These are phyloP conservation scores for Exophiala lecanii-corni DNA, from an alignment of 2,329 filamentous ascomycete genomes.

Conservation along the genomic window DNA sequence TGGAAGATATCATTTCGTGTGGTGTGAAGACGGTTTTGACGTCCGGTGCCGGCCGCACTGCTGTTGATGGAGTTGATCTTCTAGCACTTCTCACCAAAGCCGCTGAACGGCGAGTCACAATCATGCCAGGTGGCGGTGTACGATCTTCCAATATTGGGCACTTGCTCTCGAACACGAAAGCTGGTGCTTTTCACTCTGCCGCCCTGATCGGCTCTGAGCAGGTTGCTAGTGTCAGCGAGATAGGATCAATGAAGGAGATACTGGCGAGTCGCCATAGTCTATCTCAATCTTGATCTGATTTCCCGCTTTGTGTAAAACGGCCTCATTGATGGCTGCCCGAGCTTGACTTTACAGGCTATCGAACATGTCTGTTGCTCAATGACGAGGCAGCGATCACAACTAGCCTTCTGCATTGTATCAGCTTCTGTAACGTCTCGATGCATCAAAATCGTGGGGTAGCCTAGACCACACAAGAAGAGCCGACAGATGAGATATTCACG, in stretches of 20 bases:
- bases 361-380: too few species aligned
- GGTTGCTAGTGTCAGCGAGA: constrained; percentile 1
- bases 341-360: too few species aligned
- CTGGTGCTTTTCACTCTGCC: constrained; percentile 10
- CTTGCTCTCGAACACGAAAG: constrained; percentile 3
- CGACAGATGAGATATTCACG: too few species aligned
- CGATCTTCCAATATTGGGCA: constrained; percentile 39
- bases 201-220: constrained; percentile 4
- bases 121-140: constrained; percentile 51
- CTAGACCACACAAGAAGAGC: too few species aligned
- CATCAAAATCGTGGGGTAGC: too few species aligned
- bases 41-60: constrained; percentile 39
- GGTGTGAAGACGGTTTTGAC: constrained; percentile 48
- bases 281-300: too few species aligned
- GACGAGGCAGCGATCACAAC: too few species aligned
- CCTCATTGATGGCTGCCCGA: too few species aligned
- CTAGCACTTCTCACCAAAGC: constrained; percentile 29
- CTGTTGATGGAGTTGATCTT: constrained; percentile 32
- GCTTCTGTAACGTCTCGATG: too few species aligned
- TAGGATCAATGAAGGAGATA: background rate
- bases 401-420: too few species aligned
- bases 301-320: too few species aligned
- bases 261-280: too few species aligned
- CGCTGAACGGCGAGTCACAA: constrained; percentile 29
- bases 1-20: constrained; percentile 37